Percentiles rank a stretch among this genome's conserved stretches.
phyloP scores from a whole-genome alignment of 2,329 filamentous ascomycete species.

The Talaromyces islandicus region DNA sequence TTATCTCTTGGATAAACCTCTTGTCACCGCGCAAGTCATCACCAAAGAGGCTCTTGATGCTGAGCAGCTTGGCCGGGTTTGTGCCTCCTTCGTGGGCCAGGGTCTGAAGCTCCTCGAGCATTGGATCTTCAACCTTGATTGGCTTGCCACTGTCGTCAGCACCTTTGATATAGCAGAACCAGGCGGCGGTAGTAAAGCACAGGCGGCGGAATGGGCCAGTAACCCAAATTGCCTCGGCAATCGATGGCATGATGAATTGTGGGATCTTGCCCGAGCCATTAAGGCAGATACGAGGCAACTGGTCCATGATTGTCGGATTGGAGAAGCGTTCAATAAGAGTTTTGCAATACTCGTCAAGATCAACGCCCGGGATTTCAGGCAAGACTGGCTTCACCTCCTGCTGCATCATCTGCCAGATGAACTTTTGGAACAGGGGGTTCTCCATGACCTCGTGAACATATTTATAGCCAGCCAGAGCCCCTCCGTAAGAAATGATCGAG shows the following conservation, averaged over 20 bases:
- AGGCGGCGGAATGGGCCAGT: conserved; percentile 42
- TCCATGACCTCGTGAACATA: conserved; percentile 52
- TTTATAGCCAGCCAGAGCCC: conserved; percentile 47
- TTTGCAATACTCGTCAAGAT: conserved; percentile 48
- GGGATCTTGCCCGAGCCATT: conserved; percentile 51
- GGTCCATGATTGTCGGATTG: conserved; percentile 53
- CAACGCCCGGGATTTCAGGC: conserved; percentile 45
- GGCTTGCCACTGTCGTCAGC: conserved; percentile 43
- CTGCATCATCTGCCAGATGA: conserved; percentile 52
- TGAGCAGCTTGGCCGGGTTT: conserved; percentile 39
- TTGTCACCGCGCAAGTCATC: conserved; percentile 46
- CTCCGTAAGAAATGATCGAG: conserved; percentile 48
- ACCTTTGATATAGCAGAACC: conserved; percentile 50
- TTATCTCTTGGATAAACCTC: conserved; percentile 44
- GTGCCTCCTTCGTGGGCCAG: conserved; percentile 41
- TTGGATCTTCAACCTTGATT: conserved; percentile 42
- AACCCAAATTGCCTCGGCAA: conserved; percentile 40
- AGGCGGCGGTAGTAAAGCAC: conserved; percentile 44
- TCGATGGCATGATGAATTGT: conserved; percentile 36
- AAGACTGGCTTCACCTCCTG: conserved; percentile 49
- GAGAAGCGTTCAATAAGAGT: conserved; percentile 51
- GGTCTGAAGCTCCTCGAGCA: conserved; percentile 44
- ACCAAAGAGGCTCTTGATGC: conserved; percentile 45
- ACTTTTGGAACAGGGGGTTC: conserved; percentile 42
- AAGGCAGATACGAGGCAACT: conserved; percentile 47